Evolutionary conservation across 139 green algal species (phyloP).

Genomic region (Picochlorum sp.): DNA sequence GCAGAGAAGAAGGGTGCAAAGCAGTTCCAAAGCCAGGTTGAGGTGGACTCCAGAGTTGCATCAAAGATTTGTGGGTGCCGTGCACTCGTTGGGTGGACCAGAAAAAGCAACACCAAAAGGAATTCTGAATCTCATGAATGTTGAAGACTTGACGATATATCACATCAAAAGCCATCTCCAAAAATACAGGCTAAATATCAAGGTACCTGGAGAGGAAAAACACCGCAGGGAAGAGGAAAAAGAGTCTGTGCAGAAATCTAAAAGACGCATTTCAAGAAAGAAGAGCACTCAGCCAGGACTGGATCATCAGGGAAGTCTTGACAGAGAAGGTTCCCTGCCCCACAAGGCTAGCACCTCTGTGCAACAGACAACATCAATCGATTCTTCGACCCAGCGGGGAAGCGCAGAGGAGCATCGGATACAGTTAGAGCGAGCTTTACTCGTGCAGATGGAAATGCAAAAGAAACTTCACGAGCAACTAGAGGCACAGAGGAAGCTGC

Average conservation of each 20-base stretch:
- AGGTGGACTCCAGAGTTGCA: slow-evolving; percentile 72
- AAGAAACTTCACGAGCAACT: slow-evolving; percentile 91
- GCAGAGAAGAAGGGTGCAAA: neutral
- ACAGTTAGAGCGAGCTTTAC: slow-evolving; percentile 73
- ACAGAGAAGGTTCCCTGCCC: neutral
- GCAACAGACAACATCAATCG: neutral
- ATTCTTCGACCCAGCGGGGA: neutral
- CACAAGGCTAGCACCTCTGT: neutral
- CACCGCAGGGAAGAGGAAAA: no score
- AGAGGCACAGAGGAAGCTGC: slow-evolving; percentile 81
- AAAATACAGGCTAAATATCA: slow-evolving; percentile 83
- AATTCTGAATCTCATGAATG: slow-evolving; percentile 48
- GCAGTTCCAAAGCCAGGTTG: slow-evolving; percentile 41
- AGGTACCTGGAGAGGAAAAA: slow-evolving; percentile 38
- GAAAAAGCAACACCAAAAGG: slow-evolving; percentile 49
- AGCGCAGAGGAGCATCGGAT: slow-evolving; percentile 7
- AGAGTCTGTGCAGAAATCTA: slow-evolving; percentile 1
- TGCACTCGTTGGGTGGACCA: slow-evolving; percentile 52
- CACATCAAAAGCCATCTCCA: slow-evolving; percentile 88
- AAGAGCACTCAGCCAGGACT: neutral
- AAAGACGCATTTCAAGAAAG: neutral
- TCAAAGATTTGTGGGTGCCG: slow-evolving; percentile 51
- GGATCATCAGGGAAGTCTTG: neutral
- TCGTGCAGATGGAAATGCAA: slow-evolving; percentile 94
- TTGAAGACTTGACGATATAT: slow-evolving; percentile 74